Evolutionary conservation across 225 moss, liverwort and hornwort species (phyloP), one percentile per base, ranked within the genome.

Genomic region (Climacium dendroides): DNA sequence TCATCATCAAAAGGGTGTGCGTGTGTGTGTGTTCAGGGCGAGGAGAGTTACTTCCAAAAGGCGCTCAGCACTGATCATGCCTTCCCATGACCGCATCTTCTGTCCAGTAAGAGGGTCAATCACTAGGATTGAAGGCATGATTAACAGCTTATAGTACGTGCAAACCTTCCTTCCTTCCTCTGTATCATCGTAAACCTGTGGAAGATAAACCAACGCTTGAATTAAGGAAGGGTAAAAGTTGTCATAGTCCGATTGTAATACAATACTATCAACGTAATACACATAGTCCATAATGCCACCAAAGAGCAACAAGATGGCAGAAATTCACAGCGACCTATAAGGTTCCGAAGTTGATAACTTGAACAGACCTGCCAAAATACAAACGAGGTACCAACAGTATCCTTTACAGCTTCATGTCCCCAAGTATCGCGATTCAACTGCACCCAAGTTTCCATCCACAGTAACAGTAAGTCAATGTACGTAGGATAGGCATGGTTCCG

Each of bases 361-460:
- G 80, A 23, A 86, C 94, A 62, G 87, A 99, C 98, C 96, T 99
- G 99, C 99, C 99, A 99, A 90, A 99, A 99, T 79, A 99, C 90
- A 88, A 99, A 99, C 50, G 99, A 99, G 85, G 95, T 96, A 89
- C 99, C 95, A 88, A 99, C 95, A 55, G 97, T 99, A 72, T 99
- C 99, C 93, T 95, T 97, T 43, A 99, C 97, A 86, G 99, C 99
- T 94, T 99, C 99, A 94, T 99, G 99, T 50, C 96, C 94, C 99
- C 97, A 99, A 57, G 99, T 99, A 89, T 99, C 99, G 84, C 99
- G 96, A 91, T 97, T 99, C 85, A 99, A 90, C 98, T 99, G 95
- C 94, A 87, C 59, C 78, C 48, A 85, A 91, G 75, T 91, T 81
- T 79, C 67, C 79, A 83, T 78, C 47, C 79, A 87, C 35, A 76